These are phyloP conservation scores for Boletus vermiculosoides DNA, from an alignment of 768 basidiomycete genomes.

Conservation along the genomic window DNA sequence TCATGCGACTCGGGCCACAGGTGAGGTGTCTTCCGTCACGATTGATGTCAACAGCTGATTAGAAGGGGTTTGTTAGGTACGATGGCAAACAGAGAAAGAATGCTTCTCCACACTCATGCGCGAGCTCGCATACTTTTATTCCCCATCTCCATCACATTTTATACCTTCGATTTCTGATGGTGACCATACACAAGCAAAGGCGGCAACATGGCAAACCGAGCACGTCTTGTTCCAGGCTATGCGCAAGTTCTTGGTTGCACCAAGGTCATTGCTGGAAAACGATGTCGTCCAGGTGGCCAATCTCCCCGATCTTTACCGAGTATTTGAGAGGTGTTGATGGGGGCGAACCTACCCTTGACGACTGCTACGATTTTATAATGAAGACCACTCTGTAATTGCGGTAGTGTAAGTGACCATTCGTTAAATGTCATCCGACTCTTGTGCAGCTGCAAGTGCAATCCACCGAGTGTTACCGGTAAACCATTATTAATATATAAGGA, in stretches of 20 bases:
- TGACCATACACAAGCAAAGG: constrained; percentile 44
- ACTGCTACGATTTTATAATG: background rate
- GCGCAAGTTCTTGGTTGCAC: constrained; percentile 71
- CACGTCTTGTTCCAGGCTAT: constrained; percentile 88
- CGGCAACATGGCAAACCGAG: constrained; percentile 83
- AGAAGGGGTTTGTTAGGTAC: constrained; percentile 50
- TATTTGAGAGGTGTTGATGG: constrained; percentile 88
- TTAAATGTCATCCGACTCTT: background rate
- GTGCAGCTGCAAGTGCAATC: background rate
- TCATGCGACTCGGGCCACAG: constrained; percentile 92
- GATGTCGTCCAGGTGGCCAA: constrained; percentile 88
- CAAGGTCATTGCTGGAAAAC: constrained; percentile 59
- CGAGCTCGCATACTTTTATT: constrained; percentile 91
- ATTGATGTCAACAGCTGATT: background rate
- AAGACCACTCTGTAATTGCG: background rate
- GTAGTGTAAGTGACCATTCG: background rate
- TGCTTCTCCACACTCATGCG: constrained; percentile 86
- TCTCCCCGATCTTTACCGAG: constrained; percentile 88
- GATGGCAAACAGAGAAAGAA: constrained; percentile 81
- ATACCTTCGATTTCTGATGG: constrained; percentile 25
- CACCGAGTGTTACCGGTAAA: background rate
- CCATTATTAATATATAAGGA: background rate
- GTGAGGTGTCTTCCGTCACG: constrained; percentile 37
- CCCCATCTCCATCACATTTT: constrained; percentile 42
- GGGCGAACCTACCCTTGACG: background rate